phyloP scores from a whole-genome alignment of 1,139 yeast genomes.

The Saccharomyces pastorianus region DNA sequence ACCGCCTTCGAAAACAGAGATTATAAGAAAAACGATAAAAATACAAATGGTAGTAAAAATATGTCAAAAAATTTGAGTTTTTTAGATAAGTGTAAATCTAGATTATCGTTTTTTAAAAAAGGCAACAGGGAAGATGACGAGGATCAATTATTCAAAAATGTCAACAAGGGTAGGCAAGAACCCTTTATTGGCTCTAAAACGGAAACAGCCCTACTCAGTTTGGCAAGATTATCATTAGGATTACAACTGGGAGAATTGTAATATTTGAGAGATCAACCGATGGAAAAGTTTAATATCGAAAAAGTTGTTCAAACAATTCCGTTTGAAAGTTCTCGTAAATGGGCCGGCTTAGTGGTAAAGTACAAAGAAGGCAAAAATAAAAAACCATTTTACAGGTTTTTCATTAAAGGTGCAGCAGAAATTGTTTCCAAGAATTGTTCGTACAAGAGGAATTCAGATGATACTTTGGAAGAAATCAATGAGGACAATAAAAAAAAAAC shows the following conservation, averaged over 20 bases:
- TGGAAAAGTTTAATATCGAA: conserved; percentile 24
- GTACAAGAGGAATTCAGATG: conserved; percentile 32
- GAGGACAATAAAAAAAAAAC: conserved; percentile 27
- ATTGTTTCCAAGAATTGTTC: conserved; percentile 59
- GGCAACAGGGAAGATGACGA: conserved; percentile 8
- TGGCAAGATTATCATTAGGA: conserved; percentile 54
- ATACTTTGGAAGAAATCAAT: conserved; percentile 26
- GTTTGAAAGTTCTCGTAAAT: conserved; percentile 86
- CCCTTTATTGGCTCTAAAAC: conserved; percentile 88
- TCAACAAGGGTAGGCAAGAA: conserved; percentile 34
- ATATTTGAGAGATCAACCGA: conserved; percentile 33
- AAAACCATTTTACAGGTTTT: conserved; percentile 45
- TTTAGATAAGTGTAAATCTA: conserved; percentile 15
- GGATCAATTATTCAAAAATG: conserved; percentile 16
- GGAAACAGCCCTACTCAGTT: conserved; percentile 74
- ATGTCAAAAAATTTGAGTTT: neutral
- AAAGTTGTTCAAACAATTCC: conserved; percentile 68
- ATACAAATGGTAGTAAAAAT: neutral
- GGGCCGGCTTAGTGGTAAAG: conserved; percentile 74
- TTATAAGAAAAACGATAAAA: conserved; percentile 13
- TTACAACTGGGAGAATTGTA: conserved; percentile 37
- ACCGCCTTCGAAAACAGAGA: conserved; percentile 74
- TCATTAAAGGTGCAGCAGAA: conserved; percentile 92
- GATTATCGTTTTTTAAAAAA: conserved; percentile 4
- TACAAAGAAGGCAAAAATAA: conserved; percentile 24